A percentile compares a stretch with the other conserved stretches of the same genome.
These are phyloP conservation scores for Trichoderma sp. DNA, from an alignment of 2,329 filamentous ascomycete genomes.

Conservation along the genomic window DNA sequence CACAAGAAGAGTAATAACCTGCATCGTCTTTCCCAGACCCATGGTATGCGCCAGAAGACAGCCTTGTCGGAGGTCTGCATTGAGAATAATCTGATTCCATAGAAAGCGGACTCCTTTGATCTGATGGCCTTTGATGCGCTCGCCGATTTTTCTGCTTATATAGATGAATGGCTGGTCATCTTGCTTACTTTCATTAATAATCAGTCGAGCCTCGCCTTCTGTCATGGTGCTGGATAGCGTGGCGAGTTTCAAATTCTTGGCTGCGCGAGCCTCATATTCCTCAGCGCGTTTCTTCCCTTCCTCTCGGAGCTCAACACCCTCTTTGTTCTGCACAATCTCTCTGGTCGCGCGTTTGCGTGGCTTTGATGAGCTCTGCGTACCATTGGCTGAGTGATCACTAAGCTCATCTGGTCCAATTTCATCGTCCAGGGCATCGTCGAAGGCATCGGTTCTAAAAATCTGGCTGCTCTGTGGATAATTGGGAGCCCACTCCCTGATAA, in stretches of 20 bases:
- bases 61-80: constrained; percentile 62
- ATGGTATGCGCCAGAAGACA: constrained; percentile 87
- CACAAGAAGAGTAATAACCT: constrained; percentile 80
- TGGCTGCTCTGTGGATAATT: constrained; percentile 39
- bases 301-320: constrained; percentile 55
- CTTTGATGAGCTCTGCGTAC: constrained; percentile 22
- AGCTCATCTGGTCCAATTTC: constrained; percentile 27
- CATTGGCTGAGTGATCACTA: constrained; percentile 17
- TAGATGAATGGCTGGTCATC: constrained; percentile 63
- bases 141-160: constrained; percentile 64
- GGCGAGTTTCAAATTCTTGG: constrained; percentile 50
- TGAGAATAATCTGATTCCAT: constrained; percentile 78
- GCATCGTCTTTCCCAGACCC: constrained; percentile 92
- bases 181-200: constrained; percentile 67
- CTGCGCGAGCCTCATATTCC: constrained; percentile 56
- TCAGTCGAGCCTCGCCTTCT: constrained; percentile 53
- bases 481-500: constrained; percentile 33
- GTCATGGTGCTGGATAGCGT: constrained; percentile 48
- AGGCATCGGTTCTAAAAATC: constrained; percentile 35
- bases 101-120: constrained; percentile 80
- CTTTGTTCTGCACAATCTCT: constrained; percentile 42
- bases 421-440: constrained; percentile 25
- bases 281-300: constrained; percentile 55
- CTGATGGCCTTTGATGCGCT: constrained; percentile 75
- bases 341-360: constrained; percentile 31